Evolutionary conservation across 1,139 yeast species (phyloP), one percentile per base, ranked within the genome.

Genomic region (Trichomonascaceae sp.): DNA sequence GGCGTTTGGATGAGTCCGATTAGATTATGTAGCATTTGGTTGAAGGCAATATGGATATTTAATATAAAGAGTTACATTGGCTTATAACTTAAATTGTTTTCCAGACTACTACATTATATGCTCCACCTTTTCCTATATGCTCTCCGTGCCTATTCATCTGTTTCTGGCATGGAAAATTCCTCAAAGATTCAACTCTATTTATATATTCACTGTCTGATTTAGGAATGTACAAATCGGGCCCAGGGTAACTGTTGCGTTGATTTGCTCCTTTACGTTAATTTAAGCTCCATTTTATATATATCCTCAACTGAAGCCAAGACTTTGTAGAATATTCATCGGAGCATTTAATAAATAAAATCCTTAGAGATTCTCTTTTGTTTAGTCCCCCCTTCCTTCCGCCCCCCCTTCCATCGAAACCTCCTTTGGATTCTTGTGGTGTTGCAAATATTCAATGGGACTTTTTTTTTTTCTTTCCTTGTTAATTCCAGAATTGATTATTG

Each of bases 1-100:
- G 75, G 5, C 50, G 43, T 13, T 18, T 53, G 18, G 45, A 39
- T 13, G 19, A 24, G 38, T 45, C 36, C 27, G 20, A 17, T 45
- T 22, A 24, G 32, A 27, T 27, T 27, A 27, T 36, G 41, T 36
- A 36, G 41, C 41, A 36, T 36, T 36, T 36, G 9, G 32, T 22
- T 22, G 6, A 22, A 4, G 3, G 6, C 24, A 22, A 22, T 22
- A 22, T 22, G 24, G 24, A 4, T 22, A 22, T 22, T 22, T 22
- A 22, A 22, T 22, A n/a, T n/a, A n/a, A n/a, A n/a, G n/a, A n/a
- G n/a, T n/a, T n/a, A n/a, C n/a, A n/a, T n/a, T n/a, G n/a, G n/a
- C n/a, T n/a, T n/a, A n/a, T n/a, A n/a, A n/a, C n/a, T n/a, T n/a
- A n/a, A n/a, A n/a, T n/a, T n/a, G n/a, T n/a, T n/a, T n/a, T n/a